Conservation (phyloP, 1,284 basidiomycete genomes). For the Trichosporon asahii region DNA sequence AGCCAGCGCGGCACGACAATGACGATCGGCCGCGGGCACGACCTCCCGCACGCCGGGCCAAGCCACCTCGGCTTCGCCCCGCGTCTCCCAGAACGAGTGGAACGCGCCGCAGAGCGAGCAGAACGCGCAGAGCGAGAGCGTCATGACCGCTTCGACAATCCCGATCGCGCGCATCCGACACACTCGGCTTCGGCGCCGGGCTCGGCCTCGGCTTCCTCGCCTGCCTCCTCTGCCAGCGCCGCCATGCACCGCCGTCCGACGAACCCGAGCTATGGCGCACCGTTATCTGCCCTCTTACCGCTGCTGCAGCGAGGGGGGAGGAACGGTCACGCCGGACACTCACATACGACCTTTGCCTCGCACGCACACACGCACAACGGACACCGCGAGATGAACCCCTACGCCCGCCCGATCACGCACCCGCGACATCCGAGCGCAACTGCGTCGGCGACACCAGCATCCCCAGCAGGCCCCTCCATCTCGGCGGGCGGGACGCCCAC, state of each 20-base stretch:
- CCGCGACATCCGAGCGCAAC: neutral
- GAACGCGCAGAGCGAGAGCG: neutral
- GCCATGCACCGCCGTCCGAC: neutral
- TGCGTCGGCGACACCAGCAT: neutral
- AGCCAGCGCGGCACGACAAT: neutral
- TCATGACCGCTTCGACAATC: neutral
- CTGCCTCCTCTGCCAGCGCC: neutral
- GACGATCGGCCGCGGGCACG: constrained; percentile 7
- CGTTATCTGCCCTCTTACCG: neutral
- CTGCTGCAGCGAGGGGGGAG: neutral
- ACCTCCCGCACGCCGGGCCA: neutral
- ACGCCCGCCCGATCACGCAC: neutral
- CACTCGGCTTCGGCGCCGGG: neutral
- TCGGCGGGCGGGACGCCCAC: neutral
- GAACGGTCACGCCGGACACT: neutral
- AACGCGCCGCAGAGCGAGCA: neutral
- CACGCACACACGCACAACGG: neutral
- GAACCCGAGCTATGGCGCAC: constrained; percentile 2
- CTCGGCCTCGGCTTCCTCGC: neutral
- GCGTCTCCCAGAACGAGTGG: neutral
- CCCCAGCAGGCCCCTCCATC: neutral
- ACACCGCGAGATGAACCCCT: neutral
- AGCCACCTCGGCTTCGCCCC: neutral
- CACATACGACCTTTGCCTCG: neutral
- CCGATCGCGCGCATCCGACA: neutral